Evolutionary conservation across 2,329 filamentous ascomycete species (phyloP), one percentile per base, ranked within the genome.

Genomic region (Fusarium globosum): DNA sequence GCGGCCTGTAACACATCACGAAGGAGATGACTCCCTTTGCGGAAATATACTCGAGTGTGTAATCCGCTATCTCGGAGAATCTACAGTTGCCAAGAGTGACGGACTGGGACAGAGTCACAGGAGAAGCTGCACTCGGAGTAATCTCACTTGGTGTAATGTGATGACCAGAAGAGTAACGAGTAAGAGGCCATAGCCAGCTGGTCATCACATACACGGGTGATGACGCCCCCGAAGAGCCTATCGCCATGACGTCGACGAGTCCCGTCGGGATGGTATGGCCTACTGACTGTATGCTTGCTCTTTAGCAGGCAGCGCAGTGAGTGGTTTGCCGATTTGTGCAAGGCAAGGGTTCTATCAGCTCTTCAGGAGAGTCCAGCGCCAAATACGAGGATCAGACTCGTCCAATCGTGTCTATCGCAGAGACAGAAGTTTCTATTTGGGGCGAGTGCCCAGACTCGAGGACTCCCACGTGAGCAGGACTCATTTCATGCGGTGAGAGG

Each of bases 391-490:
- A 68, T 53, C 53, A 39, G 60, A 41, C 20, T 61, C 36, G 43
- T 16, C 73, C 74, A 76, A 75, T 71, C 57, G 33, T 56, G 53
- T 28, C 45, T 59, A 48, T 45, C 61, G 59, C 51, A 43, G 48
- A 28, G 33, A 52, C 49, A 46, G 28, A 20, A 48, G 30, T 35
- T 74, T 76, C 71, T 76, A 75, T 76, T 71, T 71, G 52, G 60
- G 45, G 65, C 15, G 42, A 58, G 18, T 36, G 23, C 39, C 57
- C 55, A 73, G 69, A 69, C 68, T 74, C 61, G 41, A 72, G n/a
- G 39, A 18, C 26, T 71, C 48, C 75, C 75, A 76, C 71, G 71
- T 69, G 74, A 73, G 64, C 65, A 46, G 55, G 53, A 70, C 75
- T 59, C 45, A 55, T 39, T 58, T 56, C 48, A 67, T 75, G 75